Conservation (phyloP, 2,329 filamentous ascomycete genomes). For the Pseudocercospora macadamiae region DNA sequence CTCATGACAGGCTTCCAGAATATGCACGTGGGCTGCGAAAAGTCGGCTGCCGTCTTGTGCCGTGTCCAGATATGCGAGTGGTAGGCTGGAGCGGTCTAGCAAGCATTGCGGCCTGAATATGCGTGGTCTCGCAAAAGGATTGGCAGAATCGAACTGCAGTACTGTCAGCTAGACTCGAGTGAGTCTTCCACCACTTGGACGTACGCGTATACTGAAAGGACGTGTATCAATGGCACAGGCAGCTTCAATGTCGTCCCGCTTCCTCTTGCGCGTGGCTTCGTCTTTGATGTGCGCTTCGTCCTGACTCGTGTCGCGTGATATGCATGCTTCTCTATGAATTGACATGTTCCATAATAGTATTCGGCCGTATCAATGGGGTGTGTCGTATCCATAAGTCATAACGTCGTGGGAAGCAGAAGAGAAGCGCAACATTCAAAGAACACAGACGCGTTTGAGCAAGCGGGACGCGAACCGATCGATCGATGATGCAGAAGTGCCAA, state of each 20-base stretch:
- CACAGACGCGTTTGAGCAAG: slow-evolving; percentile 8
- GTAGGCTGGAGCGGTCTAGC: slow-evolving; percentile 62
- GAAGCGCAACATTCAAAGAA: background rate
- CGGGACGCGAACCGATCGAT: background rate
- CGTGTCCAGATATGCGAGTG: slow-evolving; percentile 65
- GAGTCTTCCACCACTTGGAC: background rate
- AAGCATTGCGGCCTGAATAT: slow-evolving; percentile 44
- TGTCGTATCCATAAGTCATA: slow-evolving; percentile 18
- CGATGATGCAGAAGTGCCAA: slow-evolving; percentile 10
- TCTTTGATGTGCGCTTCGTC: background rate
- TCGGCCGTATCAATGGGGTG: slow-evolving; percentile 24
- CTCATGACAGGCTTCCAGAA: slow-evolving; percentile 62
- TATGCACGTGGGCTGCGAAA: slow-evolving; percentile 65
- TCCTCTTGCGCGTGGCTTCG: slow-evolving; percentile 22
- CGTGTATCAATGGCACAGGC: slow-evolving; percentile 18
- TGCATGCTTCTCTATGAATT: slow-evolving; percentile 21
- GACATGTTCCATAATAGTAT: slow-evolving; percentile 23
- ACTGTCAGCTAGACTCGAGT: slow-evolving; percentile 15
- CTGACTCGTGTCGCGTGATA: slow-evolving; percentile 16
- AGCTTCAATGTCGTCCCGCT: slow-evolving; percentile 18
- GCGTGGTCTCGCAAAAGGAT: slow-evolving; percentile 31
- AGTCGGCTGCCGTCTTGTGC: slow-evolving; percentile 55
- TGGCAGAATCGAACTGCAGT: slow-evolving; percentile 23
- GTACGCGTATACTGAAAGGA: slow-evolving; percentile 33
- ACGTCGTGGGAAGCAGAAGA: background rate